A percentile compares a stretch with the other conserved stretches of the same genome.
These are phyloP conservation scores for Ampelocalamus luodianensis DNA, from an alignment of 176 grass and related monocot genomes.

Conservation along the genomic window DNA sequence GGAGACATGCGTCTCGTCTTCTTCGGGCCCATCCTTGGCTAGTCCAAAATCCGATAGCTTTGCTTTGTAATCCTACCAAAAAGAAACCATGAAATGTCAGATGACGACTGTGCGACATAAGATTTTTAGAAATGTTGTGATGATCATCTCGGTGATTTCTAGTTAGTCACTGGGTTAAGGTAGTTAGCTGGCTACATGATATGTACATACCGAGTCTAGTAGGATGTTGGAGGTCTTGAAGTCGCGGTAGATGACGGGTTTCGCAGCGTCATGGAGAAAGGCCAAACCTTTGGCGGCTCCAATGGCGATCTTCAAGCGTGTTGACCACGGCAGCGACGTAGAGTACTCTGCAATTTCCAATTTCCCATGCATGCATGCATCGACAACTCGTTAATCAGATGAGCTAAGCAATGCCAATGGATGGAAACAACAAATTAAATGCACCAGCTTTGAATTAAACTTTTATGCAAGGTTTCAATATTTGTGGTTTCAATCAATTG, in stretches of 20 bases:
- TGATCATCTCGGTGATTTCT: background rate
- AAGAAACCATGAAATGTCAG: background rate
- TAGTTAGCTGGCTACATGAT: background rate
- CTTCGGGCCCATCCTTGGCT: constrained; percentile 72
- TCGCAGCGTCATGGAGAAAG: constrained; percentile 77
- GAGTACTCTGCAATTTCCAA: constrained; percentile 48
- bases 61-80: constrained; percentile 56
- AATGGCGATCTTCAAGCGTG: constrained; percentile 72
- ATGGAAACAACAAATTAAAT: background rate
- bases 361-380: background rate
- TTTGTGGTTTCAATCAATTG: too few species aligned
- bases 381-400: background rate
- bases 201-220: constrained; percentile 59
- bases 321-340: constrained; percentile 62
- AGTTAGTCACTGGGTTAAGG: background rate
- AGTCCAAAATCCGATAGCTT: constrained; percentile 89
- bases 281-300: constrained; percentile 76
- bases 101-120: background rate
- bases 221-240: constrained; percentile 94
- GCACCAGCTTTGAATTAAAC: background rate
- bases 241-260: constrained; percentile 80
- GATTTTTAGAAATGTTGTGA: background rate
- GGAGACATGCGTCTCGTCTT: constrained; percentile 79
- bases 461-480: too few species aligned
- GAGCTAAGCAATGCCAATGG: background rate